phyloP scores from a whole-genome alignment of 2,329 filamentous ascomycete genomes.

The Penicillium sp. region DNA sequence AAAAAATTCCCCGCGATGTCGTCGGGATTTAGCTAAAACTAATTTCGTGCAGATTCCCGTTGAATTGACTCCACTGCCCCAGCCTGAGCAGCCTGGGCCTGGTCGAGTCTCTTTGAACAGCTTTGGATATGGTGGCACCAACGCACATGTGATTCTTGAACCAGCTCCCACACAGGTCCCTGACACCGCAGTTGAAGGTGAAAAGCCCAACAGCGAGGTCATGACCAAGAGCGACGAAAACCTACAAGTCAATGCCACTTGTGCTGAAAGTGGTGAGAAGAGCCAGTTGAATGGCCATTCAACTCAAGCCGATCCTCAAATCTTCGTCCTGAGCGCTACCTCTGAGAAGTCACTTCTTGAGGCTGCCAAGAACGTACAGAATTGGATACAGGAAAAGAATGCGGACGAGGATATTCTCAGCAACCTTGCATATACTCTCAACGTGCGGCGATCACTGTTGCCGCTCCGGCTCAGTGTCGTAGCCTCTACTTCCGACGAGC shows the following conservation, averaged over 20 bases:
- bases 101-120: slow-evolving; percentile 19
- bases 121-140: slow-evolving; percentile 25
- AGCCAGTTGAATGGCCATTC: neutral
- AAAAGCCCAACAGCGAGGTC: neutral
- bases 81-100: slow-evolving; percentile 6
- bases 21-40: too few species aligned
- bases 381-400: neutral
- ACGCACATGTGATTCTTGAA: slow-evolving; percentile 24
- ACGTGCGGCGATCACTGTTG: neutral
- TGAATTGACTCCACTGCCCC: neutral
- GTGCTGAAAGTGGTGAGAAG: neutral
- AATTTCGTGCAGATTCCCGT: neutral
- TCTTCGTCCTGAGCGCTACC: neutral
- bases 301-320: neutral
- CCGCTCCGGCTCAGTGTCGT: neutral
- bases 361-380: neutral
- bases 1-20: too few species aligned
- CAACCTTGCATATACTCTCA: neutral
- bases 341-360: neutral
- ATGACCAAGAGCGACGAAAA: neutral
- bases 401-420: neutral
- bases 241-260: neutral
- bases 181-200: neutral
- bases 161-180: slow-evolving; percentile 9
- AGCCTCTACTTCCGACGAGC: neutral